Evolutionary conservation across 2,329 filamentous ascomycete species (phyloP), one percentile per base, ranked within the genome.

Genomic region (Paecilomyces fulvus): DNA sequence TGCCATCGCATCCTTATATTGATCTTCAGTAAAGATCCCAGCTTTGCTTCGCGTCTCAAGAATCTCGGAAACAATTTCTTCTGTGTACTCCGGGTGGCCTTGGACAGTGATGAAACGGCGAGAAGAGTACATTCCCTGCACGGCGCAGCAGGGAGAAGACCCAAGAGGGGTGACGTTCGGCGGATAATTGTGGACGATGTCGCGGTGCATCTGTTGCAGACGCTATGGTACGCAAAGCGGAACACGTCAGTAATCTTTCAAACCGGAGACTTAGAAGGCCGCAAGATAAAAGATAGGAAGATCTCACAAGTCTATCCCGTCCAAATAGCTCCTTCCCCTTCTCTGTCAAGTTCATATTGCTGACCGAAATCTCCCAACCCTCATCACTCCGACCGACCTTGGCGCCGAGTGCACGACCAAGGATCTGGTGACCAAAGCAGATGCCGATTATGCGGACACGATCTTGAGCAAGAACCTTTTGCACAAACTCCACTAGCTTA

Each of bases 381-480:
- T 75, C 71, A 23, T 84, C 79, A 68, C 83, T 89, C 55, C 84
- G 76, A 33, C 79, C 85, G 2, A 95, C 87, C 63, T 82, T 80
- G 20, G 75, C 80, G 3, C 84, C 88, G 62, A 92, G 68, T 1
- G 89, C 88, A 54, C 90, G 80, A 1, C 82, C 89, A 49, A 94
- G 75, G 64, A 95, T 91, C 75, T 95, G 90, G 70, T 95, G 90
- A 4, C 90, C 90, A 70, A 92, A 95, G 73, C 90, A 95, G 14
- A 94, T 80, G 10, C 90, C 90, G 14, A 95, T 79, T n/a, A 92
- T 73, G 33, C 84, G 81, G 7, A 94, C 82, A 0, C 83, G 77
- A 25, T 80, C 76, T 60, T 86, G 80, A 11, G 78, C 77, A 31
- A 89, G 77, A 2, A 88, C 77, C 61, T 79, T 76, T 53, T 78